These are phyloP conservation scores for Choricystis sp. DNA, from an alignment of 139 green algal species.

Conservation along the genomic window DNA sequence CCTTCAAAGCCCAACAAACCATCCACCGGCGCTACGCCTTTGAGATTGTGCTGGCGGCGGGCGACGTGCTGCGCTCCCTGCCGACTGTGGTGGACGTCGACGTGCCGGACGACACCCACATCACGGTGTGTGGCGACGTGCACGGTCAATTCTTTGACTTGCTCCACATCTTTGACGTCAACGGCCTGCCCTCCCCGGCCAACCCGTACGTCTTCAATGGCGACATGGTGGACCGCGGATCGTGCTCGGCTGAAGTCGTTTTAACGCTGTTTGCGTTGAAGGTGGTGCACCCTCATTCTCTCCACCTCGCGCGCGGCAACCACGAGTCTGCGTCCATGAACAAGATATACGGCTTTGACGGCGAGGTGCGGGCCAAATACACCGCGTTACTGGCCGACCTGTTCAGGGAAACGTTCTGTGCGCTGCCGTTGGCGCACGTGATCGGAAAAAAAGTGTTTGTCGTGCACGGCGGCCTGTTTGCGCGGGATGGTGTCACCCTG, in stretches of 20 bases:
- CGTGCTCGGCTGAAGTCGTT: conserved; percentile 84
- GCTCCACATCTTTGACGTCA: conserved; percentile 90
- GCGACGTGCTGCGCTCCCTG: conserved; percentile 26
- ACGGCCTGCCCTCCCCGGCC: conserved; percentile 56
- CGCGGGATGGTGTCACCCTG: conserved; percentile 65
- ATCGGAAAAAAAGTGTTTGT: conserved; percentile 74
- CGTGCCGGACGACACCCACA: conserved; percentile 28
- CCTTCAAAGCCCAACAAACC: conserved; percentile 68
- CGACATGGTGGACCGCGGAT: conserved; percentile 83
- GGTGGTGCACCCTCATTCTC: conserved; percentile 48
- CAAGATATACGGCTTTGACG: conserved; percentile 91
- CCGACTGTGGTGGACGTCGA: conserved; percentile 63
- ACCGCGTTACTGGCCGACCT: conserved; percentile 60
- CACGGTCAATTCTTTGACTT: conserved; percentile 91
- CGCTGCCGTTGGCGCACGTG: conserved; percentile 72
- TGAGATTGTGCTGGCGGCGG: conserved; percentile 40
- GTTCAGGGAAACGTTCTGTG: conserved; percentile 82
- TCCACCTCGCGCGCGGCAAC: conserved; percentile 87
- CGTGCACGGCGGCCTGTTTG: conserved; percentile 86
- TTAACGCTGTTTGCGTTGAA: conserved; percentile 86
- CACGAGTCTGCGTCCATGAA: conserved; percentile 93
- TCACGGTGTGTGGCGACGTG: conserved; percentile 84
- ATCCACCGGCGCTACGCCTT: conserved; percentile 63
- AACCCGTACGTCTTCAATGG: conserved; percentile 99
- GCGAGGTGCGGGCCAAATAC: conserved; percentile 81